Conservation (phyloP, 345 rosid species). For the thale cress (Arabidopsis thaliana) region TAIR10.1 NC_003075.7:14306001-14306500, state of each 20-base stretch:
- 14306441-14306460: too few species aligned
- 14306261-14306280: too few species aligned
- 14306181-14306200: constrained; percentile 3
- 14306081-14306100: background rate
- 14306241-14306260: background rate
- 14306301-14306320: background rate
- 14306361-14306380: background rate
- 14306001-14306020: background rate
- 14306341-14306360: background rate
- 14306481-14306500: too few species aligned
- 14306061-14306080: background rate
- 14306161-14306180: constrained; percentile 1
- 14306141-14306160: background rate
- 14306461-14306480: background rate
- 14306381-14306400: background rate
- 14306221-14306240: constrained; percentile 17
- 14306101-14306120: background rate
- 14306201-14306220: constrained; percentile 4
- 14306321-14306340: background rate
- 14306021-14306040: background rate
- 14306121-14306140: constrained; percentile 13
- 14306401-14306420: background rate
- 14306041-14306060: background rate
- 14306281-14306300: background rate
- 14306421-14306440: background rate